Evolutionary conservation across 768 basidiomycete species (phyloP).

Genomic region (Suillus sp.): DNA sequence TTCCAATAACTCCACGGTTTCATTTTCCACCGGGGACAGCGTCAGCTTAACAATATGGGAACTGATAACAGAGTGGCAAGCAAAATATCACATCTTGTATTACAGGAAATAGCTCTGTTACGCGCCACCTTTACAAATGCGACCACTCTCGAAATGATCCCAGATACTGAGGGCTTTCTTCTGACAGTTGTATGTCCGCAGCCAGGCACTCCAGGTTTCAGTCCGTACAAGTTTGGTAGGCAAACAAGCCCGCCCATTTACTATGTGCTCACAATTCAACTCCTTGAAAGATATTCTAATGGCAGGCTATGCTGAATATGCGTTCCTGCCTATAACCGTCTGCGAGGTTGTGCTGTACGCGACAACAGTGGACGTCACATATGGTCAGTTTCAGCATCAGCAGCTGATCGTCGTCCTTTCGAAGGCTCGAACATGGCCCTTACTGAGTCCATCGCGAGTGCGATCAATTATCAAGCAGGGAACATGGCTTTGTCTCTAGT

Average conservation of each 20-base stretch:
- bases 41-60: constrained; percentile 7
- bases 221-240: constrained; percentile 1
- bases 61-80: background rate
- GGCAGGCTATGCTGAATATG: too few species aligned
- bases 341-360: too few species aligned
- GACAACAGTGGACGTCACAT: too few species aligned
- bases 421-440: constrained; percentile 1
- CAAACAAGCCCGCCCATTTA: background rate
- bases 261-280: background rate
- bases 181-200: constrained; percentile 2
- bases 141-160: constrained; percentile 1
- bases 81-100: background rate
- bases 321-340: too few species aligned
- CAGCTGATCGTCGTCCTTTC: background rate
- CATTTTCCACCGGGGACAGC: background rate
- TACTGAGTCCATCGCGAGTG: background rate
- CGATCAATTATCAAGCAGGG: background rate
- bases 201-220: background rate
- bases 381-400: background rate
- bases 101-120: constrained; percentile 6
- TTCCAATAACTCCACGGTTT: background rate
- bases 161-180: constrained; percentile 10
- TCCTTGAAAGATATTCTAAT: too few species aligned
- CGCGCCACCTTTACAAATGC: constrained; percentile 1
- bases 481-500: background rate